Evolutionary conservation across 2,329 filamentous ascomycete species (phyloP).

Genomic region (Beauveria medogensis): DNA sequence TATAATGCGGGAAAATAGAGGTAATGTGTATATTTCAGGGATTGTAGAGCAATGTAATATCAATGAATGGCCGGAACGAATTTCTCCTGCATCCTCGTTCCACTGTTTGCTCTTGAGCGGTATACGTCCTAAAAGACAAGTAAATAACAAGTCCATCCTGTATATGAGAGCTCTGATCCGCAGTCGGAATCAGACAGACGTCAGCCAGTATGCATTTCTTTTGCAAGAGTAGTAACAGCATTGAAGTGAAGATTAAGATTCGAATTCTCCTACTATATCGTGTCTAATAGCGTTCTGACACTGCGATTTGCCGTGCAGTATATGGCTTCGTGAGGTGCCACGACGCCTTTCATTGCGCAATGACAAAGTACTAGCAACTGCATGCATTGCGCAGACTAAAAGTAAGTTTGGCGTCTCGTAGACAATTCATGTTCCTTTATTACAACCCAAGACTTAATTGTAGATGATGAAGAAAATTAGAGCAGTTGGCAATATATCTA

Average conservation of each 20-base stretch:
- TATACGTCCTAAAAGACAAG: background rate
- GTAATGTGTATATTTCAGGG: background rate
- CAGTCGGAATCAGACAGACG: slow-evolving; percentile 1
- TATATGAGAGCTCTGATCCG: slow-evolving; percentile 5
- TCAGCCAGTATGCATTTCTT: background rate
- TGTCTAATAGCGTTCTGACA: no score
- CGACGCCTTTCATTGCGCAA: background rate
- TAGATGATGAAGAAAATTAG: background rate
- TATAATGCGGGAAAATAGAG: background rate
- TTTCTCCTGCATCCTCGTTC: no score
- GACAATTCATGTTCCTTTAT: no score
- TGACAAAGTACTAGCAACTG: background rate
- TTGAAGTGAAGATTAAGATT: no score
- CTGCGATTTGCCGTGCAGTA: no score
- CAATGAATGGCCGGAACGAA: background rate
- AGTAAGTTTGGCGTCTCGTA: background rate
- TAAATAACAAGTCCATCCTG: background rate
- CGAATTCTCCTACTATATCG: no score
- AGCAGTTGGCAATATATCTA: background rate
- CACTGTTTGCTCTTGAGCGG: no score
- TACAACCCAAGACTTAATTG: no score
- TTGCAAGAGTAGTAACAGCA: no score
- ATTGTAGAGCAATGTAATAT: no score
- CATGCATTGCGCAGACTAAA: background rate
- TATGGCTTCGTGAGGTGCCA: background rate